Conservation (phyloP, 1,139 yeast genomes). For the Candida anutae region DNA sequence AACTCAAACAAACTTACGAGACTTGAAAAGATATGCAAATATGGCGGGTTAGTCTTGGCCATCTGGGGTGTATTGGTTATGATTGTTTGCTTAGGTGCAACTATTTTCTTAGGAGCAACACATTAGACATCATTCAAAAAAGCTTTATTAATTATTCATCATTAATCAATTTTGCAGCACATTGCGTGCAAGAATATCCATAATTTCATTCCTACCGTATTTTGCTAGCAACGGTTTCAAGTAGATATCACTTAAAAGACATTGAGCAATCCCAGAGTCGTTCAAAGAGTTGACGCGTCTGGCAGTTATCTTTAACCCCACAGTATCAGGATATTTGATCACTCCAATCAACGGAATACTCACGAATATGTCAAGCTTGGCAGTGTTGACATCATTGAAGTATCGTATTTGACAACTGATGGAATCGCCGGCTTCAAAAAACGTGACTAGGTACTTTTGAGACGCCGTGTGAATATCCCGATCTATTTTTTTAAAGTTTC, state of each 20-base stretch:
- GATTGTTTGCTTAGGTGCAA: constrained; percentile 71
- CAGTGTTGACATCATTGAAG: constrained; percentile 5
- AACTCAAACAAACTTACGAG: constrained; percentile 27
- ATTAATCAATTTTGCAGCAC: too few species aligned
- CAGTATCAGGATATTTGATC: too few species aligned
- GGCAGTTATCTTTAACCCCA: too few species aligned
- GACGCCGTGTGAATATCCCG: constrained; percentile 20
- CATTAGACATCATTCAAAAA: constrained; percentile 16
- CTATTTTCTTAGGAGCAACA: constrained; percentile 56
- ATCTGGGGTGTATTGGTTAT: constrained; percentile 76
- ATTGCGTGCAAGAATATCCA: too few species aligned
- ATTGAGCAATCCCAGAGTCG: too few species aligned
- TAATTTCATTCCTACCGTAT: too few species aligned
- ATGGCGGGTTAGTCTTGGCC: constrained; percentile 52
- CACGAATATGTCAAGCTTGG: not conserved
- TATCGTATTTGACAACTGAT: constrained; percentile 10
- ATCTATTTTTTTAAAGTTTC: constrained; percentile 16
- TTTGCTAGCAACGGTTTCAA: too few species aligned
- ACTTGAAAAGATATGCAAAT: constrained; percentile 41
- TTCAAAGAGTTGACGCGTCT: too few species aligned
- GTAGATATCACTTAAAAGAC: too few species aligned
- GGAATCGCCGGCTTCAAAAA: constrained; percentile 4
- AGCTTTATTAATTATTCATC: too few species aligned
- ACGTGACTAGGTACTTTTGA: constrained; percentile 19
- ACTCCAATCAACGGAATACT: constrained; percentile 1